Base-by-base conservation (phyloP, 2,329 filamentous ascomycete species). In the Diaporthe sp. region DNA sequence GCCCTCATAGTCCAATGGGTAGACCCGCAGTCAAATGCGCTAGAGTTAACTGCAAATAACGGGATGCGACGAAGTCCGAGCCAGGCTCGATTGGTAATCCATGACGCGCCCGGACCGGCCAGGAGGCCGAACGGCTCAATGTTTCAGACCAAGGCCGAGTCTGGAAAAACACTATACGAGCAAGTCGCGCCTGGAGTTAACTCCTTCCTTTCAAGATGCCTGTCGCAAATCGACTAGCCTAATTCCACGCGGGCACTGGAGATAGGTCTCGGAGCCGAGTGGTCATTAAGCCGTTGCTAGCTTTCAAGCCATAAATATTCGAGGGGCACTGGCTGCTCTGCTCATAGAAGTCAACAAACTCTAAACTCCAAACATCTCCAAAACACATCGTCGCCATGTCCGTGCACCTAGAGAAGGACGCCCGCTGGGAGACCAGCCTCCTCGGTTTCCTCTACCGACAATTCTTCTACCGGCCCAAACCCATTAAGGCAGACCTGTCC, bases 401-500 rank as follows among this genome's bases (percentile, higher is more conserved):
- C 30, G 30, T 19, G n/a, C 42, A 67, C 33, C 33, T 67, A 1
- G 64, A 28, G 64, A 67, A 67, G 40, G 64, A 67, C 33, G 64
- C 30, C 38, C 45, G 50, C 50, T 70, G 67, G 67, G 67, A 70
- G 28, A 15, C 45, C 35, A 71, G 68, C 30, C 22, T 47, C 15
- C 19, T 71, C 5, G 68, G 25, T 1, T 60, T 71, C 40, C 30
- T 57, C 19, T 50, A 71, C 30, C 54, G 52, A 15, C 68, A 71
- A 9, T 58, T 71, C 19, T 60, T 71, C 40, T 47, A 9, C n/a
- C 61, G 50, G 10, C 71, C 60, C 13, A 52, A 67, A 10, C 71
- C 61, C 12, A 55, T 66, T n/a, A 54, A n/a, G 15, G 52, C 71
- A 67, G 50, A 69, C 38, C 71, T 73, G 1, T 69, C 71, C 4